Base-by-base conservation (phyloP, 371 early-diverging fungal species). In the Capniomyces stellatus region DNA sequence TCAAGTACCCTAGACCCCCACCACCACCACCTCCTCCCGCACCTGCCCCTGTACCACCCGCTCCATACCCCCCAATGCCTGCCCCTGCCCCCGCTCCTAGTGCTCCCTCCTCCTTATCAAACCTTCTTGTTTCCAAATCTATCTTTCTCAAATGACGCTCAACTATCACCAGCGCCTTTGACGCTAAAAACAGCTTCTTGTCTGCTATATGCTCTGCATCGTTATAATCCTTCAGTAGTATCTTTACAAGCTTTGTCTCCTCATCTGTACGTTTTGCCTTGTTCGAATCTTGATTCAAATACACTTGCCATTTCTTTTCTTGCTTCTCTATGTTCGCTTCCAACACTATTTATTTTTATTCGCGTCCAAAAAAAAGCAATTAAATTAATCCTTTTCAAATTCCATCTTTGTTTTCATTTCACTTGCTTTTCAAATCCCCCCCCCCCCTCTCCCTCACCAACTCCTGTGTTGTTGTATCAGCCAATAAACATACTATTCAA, bases 81-180 rank as follows among this genome's bases (percentile, higher is more conserved):
- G 10, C 35, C 6, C 35, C 15, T 6, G 10, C 15, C 15, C 35
- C 35, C 10, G 15, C 15, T 6, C 10, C 6, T 10, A 35, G 35
- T n/a, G n/a, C 46, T 18, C 49, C 30, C n/a, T 49, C 49, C 8
- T n/a, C 54, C 28, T 67, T 67, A 54, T 67, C 67, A 28, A 44
- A 58, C 19, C 59, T 64, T 21, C 63, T 41, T 15, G 67, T 61
- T 47, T 66, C 69, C 2, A 46, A n/a, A 29, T 71, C 63, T 6
- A 64, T 46, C 23, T 58, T 59, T 1, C 55, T 28, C 41, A 67
- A 35, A 25, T 64, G 63, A 31, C 61, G 30, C 39, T 69, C 61
- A 6, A 67, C 64, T 24, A 69, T 56, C 3, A 57, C 58, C 43
- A 64, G 43, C 0, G 71, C 70, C 41, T 70, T 70, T 21, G 58